Evolutionary conservation across 495 filamentous ascomycete species (phyloP), one percentile per base, ranked within the genome.

Genomic region (Staphylotrichum tortipilum): DNA sequence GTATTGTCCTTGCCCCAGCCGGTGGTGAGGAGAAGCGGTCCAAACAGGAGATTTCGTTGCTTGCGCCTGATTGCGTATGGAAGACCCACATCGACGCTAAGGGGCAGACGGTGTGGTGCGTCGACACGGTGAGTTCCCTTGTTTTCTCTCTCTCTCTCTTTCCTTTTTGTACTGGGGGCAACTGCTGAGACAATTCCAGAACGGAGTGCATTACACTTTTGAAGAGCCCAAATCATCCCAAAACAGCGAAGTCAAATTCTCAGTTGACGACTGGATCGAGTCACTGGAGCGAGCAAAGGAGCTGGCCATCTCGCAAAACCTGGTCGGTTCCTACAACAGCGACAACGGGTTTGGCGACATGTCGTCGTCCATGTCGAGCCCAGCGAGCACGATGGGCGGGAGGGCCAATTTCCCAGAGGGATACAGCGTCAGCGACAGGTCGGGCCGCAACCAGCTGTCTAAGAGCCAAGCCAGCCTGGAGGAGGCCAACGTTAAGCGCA

Each of bases 21-120:
- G 89, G 89, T 1, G 91, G 92, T 0, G 92, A 95, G 53, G 90
- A 97, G 60, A 99, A 99, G 71, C 89, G 90, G 62, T 77, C 88
- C 29, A 99, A 99, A 64, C 71, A 84, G 52, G 92, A 97, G 57
- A 82, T 97, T 35, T 85, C 86, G 28, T 72, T 97, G 26, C 72
- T 94, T 12, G 72, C 73, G 1, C 68, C 83, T 0, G 89, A 84
- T 48, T 87, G 80, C 50, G 68, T 73, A 28, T 96, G 86, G 81
- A 83, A 76, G 62, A 89, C 77, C 54, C 85, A 85, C 43, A 75
- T 84, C 33, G 89, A 95, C 63, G 74, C 80, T 31, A 95, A 94
- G 63, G 89, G 88, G 17, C 75, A 88, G 61, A 82, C 80, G 15
- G 85, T 83, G 26, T 99, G 92, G 91, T 83, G 82, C 64, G 81